phyloP scores from a whole-genome alignment of 129 eudicot genomes.

The Flaveria brownii region DNA sequence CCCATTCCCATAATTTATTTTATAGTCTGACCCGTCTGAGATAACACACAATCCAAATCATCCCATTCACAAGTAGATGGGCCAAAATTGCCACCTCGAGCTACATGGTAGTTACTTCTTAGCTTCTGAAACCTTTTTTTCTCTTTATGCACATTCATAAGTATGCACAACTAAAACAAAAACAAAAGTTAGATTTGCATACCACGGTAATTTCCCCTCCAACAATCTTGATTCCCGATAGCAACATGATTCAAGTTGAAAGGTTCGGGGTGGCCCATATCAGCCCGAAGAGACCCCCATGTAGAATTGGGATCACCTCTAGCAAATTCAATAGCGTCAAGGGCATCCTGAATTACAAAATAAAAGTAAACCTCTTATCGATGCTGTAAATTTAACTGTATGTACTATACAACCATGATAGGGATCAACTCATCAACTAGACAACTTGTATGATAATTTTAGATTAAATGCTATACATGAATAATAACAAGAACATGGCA shows the following conservation, averaged over 20 bases:
- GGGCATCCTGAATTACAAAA: conserved; percentile 53
- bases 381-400: background rate
- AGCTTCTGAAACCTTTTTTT: background rate
- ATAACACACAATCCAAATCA: background rate
- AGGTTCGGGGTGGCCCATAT: conserved; percentile 76
- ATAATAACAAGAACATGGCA: too few species aligned
- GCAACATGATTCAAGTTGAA: conserved; percentile 84
- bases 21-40: background rate
- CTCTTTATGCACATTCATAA: background rate
- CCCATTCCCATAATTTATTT: background rate
- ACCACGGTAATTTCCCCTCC: conserved; percentile 74
- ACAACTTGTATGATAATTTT: background rate
- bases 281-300: conserved; percentile 93
- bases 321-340: conserved; percentile 92
- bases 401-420: background rate
- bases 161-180: conserved; percentile 2
- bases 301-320: conserved; percentile 71
- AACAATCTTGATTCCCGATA: conserved; percentile 88
- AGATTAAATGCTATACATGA: background rate
- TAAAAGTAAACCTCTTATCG: background rate
- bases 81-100: background rate
- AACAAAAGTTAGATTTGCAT: conserved; percentile 15
- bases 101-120: background rate
- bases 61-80: background rate
- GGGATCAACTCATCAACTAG: too few species aligned